Percentiles rank a stretch among this genome's conserved stretches.
Conservation (phyloP, 2,329 filamentous ascomycete species). For the Tolypocladium pustulatum region DNA sequence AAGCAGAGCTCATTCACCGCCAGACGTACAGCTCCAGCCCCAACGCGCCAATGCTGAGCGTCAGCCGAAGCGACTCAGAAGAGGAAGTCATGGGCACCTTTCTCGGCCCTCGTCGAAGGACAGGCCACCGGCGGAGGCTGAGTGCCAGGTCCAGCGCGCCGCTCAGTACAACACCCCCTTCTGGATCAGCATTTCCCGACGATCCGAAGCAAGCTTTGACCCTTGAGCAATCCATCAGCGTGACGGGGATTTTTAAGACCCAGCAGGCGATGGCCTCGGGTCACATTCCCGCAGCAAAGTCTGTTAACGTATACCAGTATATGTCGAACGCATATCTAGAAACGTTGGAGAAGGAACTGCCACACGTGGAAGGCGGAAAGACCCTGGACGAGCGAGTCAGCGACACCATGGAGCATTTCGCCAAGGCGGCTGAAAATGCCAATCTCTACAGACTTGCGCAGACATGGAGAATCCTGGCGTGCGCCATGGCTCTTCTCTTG, state of each 20-base stretch:
- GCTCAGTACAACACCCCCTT: conserved; percentile 46
- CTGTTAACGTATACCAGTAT: conserved; percentile 43
- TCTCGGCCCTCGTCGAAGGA: conserved; percentile 34
- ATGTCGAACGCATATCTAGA: conserved; percentile 47
- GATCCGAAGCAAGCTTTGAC: conserved; percentile 33
- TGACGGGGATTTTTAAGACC: conserved; percentile 46
- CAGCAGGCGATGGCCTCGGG: conserved; percentile 56
- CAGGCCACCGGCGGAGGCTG: conserved; percentile 28
- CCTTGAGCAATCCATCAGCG: conserved; percentile 47
- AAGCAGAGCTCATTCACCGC: conserved; percentile 23
- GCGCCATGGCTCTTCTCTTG: conserved; percentile 43
- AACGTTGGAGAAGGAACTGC: conserved; percentile 38
- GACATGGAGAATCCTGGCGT: conserved; percentile 52
- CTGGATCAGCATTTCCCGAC: conserved; percentile 17
- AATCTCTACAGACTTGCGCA: conserved; percentile 51
- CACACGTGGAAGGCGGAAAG: conserved; percentile 22
- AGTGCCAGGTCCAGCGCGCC: conserved; percentile 31
- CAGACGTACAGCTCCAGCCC: conserved; percentile 38
- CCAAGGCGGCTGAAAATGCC: conserved; percentile 43
- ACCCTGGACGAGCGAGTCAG: conserved; percentile 36
- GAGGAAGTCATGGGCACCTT: conserved; percentile 54
- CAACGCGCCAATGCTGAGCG: conserved; percentile 37
- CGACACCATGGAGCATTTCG: conserved; percentile 44
- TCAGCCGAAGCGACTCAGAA: conserved; percentile 54
- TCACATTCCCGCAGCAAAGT: conserved; percentile 39